Percentiles rank a stretch among this genome's conserved stretches.
These are phyloP conservation scores for Citrus inodora DNA, from an alignment of 345 rosid species.

Conservation along the genomic window DNA sequence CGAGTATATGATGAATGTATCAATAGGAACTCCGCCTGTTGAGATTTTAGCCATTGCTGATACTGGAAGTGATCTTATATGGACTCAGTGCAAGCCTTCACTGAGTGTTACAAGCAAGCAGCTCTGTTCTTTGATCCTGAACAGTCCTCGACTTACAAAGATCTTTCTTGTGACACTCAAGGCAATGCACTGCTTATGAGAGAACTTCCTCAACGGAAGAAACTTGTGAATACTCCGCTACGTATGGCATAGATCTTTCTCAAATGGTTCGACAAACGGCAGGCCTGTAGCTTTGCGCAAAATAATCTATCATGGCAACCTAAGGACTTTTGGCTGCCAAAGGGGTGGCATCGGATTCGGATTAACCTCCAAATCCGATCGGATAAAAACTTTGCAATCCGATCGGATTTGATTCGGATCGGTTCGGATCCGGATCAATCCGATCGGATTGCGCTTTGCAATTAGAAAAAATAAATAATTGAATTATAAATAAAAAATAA, in stretches of 20 bases:
- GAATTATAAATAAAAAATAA: no score
- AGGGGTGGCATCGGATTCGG: no score
- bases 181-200: conserved; percentile 9
- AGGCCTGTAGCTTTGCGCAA: conserved; percentile 29
- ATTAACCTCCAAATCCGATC: no score
- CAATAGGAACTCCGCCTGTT: conserved; percentile 26
- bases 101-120: conserved; percentile 26
- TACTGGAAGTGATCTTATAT: conserved; percentile 28
- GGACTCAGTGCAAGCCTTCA: conserved; percentile 39
- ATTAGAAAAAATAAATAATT: no score
- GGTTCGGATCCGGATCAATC: no score
- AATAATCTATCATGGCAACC: not conserved
- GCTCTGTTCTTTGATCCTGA: conserved; percentile 37
- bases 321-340: no score
- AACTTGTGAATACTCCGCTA: conserved; percentile 25
- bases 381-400: no score
- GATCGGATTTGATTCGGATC: no score
- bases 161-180: conserved; percentile 28
- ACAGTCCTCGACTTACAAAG: conserved; percentile 36
- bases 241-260: conserved; percentile 34
- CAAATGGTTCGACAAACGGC: conserved; percentile 38
- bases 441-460: no score
- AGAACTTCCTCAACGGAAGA: not conserved
- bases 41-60: conserved; percentile 13
- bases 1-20: conserved; percentile 19